Evolutionary conservation across 1,139 yeast species (phyloP).

Genomic region (Geotrichum klebahnii): DNA sequence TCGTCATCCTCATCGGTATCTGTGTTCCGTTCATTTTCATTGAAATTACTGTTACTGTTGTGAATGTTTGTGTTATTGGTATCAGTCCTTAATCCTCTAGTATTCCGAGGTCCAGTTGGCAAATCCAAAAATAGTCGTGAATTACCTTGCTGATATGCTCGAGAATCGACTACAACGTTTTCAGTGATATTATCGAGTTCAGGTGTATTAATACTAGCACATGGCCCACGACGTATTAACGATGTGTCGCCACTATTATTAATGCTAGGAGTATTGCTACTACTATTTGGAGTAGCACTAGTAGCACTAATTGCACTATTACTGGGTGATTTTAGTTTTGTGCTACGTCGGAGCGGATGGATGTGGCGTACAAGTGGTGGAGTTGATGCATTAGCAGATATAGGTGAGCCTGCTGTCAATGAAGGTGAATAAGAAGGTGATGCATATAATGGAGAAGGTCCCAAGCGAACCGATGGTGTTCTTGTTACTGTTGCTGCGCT

Average conservation of each 20-base stretch:
- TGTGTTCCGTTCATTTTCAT: background rate
- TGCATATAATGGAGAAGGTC: too few species aligned
- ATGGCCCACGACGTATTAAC: too few species aligned
- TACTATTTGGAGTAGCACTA: background rate
- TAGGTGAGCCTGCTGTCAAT: conserved; percentile 3
- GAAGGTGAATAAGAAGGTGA: background rate
- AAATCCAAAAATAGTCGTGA: too few species aligned
- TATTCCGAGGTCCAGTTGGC: too few species aligned
- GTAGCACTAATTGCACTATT: conserved; percentile 1
- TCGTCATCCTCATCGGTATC: background rate
- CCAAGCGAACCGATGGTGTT: too few species aligned
- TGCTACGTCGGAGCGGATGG: conserved; percentile 17
- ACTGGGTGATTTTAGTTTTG: background rate
- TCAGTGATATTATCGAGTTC: background rate
- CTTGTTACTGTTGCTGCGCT: too few species aligned
- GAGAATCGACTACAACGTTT: background rate
- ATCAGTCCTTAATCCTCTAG: too few species aligned
- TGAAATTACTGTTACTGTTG: background rate
- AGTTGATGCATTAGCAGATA: background rate
- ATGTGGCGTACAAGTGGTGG: conserved; percentile 11
- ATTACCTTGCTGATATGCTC: too few species aligned
- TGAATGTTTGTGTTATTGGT: background rate
- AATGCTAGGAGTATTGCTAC: background rate
- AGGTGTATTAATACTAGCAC: too few species aligned
- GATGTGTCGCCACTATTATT: background rate